A percentile compares a stretch with the other conserved stretches of the same genome.
These are phyloP conservation scores for Cystoderma amianthinum DNA, from an alignment of 768 basidiomycete genomes.

Conservation along the genomic window DNA sequence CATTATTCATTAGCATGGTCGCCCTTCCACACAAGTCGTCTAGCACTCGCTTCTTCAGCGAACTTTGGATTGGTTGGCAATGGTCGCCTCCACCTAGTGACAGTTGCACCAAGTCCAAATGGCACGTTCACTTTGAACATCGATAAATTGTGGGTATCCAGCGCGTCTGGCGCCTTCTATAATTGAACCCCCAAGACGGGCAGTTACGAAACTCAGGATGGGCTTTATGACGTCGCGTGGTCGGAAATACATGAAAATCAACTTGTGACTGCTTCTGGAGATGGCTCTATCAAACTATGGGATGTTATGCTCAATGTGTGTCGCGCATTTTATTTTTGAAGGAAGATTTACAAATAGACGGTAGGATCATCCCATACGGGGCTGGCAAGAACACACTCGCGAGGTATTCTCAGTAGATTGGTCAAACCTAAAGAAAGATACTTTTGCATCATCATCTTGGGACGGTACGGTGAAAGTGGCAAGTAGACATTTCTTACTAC, in stretches of 20 bases:
- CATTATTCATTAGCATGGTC: conserved; percentile 83
- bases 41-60: conserved; percentile 79
- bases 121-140: conserved; percentile 38
- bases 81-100: conserved; percentile 73
- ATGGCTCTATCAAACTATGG: conserved; percentile 88
- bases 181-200: conserved; percentile 17
- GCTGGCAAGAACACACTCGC: conserved; percentile 91
- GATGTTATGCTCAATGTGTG: conserved; percentile 80
- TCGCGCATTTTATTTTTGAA: neutral
- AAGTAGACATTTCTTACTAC: conserved; percentile 18
- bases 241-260: conserved; percentile 95
- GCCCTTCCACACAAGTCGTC: conserved; percentile 68
- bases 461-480: conserved; percentile 88
- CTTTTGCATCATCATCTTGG: conserved; percentile 86
- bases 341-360: conserved; percentile 11
- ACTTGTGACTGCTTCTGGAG: conserved; percentile 81
- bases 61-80: conserved; percentile 97
- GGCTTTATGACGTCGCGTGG: conserved; percentile 89
- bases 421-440: conserved; percentile 89
- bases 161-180: conserved; percentile 1
- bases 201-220: conserved; percentile 89
- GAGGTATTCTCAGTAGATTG: conserved; percentile 95
- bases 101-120: conserved; percentile 40
- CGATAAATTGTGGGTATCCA: conserved; percentile 59
- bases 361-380: conserved; percentile 83